These are phyloP conservation scores for Fusarium metavorans DNA, from an alignment of 2,329 filamentous ascomycete genomes.

Conservation along the genomic window DNA sequence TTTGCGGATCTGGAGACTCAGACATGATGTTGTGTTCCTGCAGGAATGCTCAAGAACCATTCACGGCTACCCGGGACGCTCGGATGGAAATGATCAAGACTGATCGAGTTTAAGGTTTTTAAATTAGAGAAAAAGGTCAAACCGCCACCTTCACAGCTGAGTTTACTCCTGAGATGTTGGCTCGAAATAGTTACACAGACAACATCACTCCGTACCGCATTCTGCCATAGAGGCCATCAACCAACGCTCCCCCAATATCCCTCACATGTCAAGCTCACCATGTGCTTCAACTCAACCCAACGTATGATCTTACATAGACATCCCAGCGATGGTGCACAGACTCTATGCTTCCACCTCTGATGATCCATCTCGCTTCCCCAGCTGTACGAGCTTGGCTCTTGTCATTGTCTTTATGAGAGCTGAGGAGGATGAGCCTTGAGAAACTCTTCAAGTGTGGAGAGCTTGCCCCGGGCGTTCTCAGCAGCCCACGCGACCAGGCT, in stretches of 20 bases:
- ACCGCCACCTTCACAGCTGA: neutral
- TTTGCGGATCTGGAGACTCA: neutral
- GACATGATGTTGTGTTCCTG: neutral
- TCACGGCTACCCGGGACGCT: neutral
- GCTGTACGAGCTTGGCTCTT: neutral
- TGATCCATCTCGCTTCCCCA: neutral
- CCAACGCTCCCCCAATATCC: neutral
- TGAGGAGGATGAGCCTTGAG: constrained; percentile 27
- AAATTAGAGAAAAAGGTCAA: neutral
- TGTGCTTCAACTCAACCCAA: neutral
- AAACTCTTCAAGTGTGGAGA: constrained; percentile 39
- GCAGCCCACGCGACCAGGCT: constrained; percentile 36
- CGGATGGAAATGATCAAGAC: neutral
- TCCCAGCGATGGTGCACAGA: neutral
- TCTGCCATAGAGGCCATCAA: neutral
- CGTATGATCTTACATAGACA: neutral
- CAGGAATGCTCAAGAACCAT: neutral
- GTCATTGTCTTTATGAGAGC: neutral
- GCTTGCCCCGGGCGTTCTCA: constrained; percentile 32
- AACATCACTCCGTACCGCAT: neutral
- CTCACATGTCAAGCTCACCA: neutral
- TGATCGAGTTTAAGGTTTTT: neutral
- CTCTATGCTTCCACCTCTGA: neutral
- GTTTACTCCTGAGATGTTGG: neutral
- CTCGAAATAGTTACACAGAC: neutral